Evolutionary conservation across 805 yeast genomes (phyloP), one percentile per base, ranked within the genome.

Genomic region (Candida yuanshanica): DNA sequence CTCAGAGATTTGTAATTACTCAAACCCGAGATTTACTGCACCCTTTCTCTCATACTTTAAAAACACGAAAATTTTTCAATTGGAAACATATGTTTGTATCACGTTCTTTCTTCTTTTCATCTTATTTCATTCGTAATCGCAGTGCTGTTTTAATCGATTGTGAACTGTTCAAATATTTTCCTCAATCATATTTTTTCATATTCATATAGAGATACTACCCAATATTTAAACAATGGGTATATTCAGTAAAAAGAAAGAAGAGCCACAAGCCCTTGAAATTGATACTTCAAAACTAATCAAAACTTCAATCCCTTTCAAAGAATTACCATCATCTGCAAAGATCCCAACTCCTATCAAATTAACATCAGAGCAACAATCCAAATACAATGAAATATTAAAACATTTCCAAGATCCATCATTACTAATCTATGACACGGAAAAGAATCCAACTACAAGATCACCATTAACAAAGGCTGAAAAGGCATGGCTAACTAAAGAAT

Each of bases 401-500:
- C 78, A 85, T 62, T 84, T 87, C 58, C 68, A 68, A 43, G 54
- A 72, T 42, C 68, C 76, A n/a, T 75, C 64, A 5, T 36, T 63
- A 14, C 35, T 49, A n/a, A 33, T 50, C 20, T 31, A 61, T 62
- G 38, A 43, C 18, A 64, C 65, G 38, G 69, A 70, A 33, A 57
- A 54, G 35, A 56, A 63, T 20, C 59, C 60, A 20, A 58, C 59
- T 8, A 20, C 18, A 13, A 59, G 59, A 35, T 52, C 14, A 79
- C 86, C 44, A 69, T 68, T 55, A 57, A 72, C 52, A 1, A 66
- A 60, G 18, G 65, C 66, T 33, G 98, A 93, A 61, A 83, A 79
- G 61, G 82, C 95, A 0, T 91, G 98, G 98, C 68, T 93, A 42
- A 85, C 96, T 2, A 73, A 83, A 53, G 98, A 91, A 60, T 91